Conservation (phyloP, 2,329 filamentous ascomycete species). For the Ceratocystis eucalypticola region DNA sequence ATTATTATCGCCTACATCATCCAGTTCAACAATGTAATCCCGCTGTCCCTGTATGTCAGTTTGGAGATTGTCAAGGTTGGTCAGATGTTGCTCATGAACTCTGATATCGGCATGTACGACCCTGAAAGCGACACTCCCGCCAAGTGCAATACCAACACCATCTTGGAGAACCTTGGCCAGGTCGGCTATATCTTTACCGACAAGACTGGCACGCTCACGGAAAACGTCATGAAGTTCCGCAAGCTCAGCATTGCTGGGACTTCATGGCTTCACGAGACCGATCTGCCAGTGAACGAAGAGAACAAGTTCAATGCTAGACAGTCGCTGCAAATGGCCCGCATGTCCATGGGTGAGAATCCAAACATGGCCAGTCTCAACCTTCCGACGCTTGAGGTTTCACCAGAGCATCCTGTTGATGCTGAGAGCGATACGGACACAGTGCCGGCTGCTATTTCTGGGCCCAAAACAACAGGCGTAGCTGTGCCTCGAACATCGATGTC, state of each 20-base stretch:
- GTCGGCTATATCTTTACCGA: slow-evolving; percentile 85
- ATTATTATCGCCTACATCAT: slow-evolving; percentile 86
- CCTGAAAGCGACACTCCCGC: slow-evolving; percentile 71
- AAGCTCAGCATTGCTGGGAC: slow-evolving; percentile 83
- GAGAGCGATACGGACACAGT: slow-evolving; percentile 22
- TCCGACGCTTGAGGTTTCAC: slow-evolving; percentile 24
- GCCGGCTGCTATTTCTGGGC: slow-evolving; percentile 16
- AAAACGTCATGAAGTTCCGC: slow-evolving; percentile 91
- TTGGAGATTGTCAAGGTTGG: slow-evolving; percentile 76
- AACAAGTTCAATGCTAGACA: slow-evolving; percentile 16
- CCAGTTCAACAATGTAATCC: slow-evolving; percentile 94
- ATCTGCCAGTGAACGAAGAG: slow-evolving; percentile 33
- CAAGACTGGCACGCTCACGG: slow-evolving; percentile 87
- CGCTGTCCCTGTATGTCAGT: slow-evolving; percentile 79
- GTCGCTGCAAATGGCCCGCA: slow-evolving; percentile 15
- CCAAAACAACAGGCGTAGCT: background rate
- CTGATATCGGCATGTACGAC: slow-evolving; percentile 84
- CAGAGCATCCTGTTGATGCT: slow-evolving; percentile 23
- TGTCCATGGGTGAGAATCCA: slow-evolving; percentile 15
- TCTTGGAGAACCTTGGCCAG: slow-evolving; percentile 86
- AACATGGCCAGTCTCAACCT: background rate
- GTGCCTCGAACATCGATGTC: slow-evolving; percentile 14
- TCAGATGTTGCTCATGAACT: slow-evolving; percentile 63
- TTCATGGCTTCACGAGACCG: slow-evolving; percentile 73
- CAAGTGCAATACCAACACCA: slow-evolving; percentile 83